phyloP scores from a whole-genome alignment of 2,329 filamentous ascomycete species.

The Paradendryphiella salina region DNA sequence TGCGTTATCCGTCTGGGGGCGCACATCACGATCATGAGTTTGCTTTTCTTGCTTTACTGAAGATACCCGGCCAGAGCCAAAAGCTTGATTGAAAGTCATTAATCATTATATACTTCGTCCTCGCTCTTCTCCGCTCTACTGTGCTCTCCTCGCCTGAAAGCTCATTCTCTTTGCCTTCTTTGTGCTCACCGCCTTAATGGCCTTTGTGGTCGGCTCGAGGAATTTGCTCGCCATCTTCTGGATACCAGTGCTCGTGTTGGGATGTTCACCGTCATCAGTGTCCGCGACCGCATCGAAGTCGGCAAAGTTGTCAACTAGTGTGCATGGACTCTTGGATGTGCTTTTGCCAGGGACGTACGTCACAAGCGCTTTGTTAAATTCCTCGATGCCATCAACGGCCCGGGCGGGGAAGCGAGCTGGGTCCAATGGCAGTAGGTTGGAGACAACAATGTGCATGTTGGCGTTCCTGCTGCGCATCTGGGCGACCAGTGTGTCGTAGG shows the following conservation, averaged over 20 bases:
- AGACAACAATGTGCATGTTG: constrained; percentile 48
- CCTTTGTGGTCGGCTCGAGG: constrained; percentile 23
- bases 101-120: too few species aligned
- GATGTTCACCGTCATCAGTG: constrained; percentile 43
- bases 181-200: constrained; percentile 21
- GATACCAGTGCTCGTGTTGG: constrained; percentile 33
- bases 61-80: too few species aligned
- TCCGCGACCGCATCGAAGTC: constrained; percentile 38
- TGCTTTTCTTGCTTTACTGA: too few species aligned
- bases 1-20: background rate
- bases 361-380: constrained; percentile 23
- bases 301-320: constrained; percentile 36
- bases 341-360: constrained; percentile 28
- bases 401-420: constrained; percentile 26
- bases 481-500: constrained; percentile 47
- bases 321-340: constrained; percentile 28
- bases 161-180: constrained; percentile 10
- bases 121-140: too few species aligned
- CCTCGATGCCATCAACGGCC: constrained; percentile 23
- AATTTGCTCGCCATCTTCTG: constrained; percentile 39
- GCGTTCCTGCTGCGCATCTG: constrained; percentile 51
- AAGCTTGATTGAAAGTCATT: too few species aligned
- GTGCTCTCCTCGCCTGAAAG: too few species aligned
- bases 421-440: constrained; percentile 35
- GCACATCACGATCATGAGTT: too few species aligned